These are phyloP conservation scores for Solanum habrochaites DNA, from an alignment of 257 asterid species.

Conservation along the genomic window DNA sequence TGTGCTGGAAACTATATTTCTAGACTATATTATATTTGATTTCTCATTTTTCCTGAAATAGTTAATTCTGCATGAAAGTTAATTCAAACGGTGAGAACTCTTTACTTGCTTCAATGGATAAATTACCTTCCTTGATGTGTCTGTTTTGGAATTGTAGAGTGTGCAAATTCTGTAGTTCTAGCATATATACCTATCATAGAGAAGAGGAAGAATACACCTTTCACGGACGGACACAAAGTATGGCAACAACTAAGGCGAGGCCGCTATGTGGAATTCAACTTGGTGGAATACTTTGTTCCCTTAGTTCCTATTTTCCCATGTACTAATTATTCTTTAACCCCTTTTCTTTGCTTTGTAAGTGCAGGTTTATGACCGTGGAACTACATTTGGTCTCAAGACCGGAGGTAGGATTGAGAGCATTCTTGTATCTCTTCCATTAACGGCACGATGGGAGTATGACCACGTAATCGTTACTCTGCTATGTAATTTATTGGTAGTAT, in stretches of 20 bases:
- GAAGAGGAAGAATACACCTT: conserved; percentile 73
- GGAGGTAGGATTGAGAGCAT: conserved; percentile 98
- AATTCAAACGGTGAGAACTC: neutral
- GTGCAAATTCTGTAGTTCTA: conserved; percentile 85
- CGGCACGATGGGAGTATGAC: conserved; percentile 90
- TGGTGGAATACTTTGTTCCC: conserved; percentile 32
- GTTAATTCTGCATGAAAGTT: neutral
- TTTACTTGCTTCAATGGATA: neutral
- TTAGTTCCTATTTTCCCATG: neutral
- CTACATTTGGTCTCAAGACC: conserved; percentile 96
- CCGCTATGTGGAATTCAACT: conserved; percentile 87
- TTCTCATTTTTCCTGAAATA: neutral
- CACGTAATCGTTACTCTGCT: conserved; percentile 41
- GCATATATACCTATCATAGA: conserved; percentile 73
- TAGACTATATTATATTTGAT: neutral
- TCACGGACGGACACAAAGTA: conserved; percentile 54
- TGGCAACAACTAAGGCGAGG: conserved; percentile 97
- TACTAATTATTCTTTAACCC: neutral
- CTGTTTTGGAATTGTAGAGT: conserved; percentile 46
- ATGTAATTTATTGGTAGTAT: neutral
- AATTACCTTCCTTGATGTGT: neutral
- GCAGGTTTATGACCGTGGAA: conserved; percentile 96
- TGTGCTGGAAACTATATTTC: neutral
- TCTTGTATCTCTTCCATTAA: conserved; percentile 90
- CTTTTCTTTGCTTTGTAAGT: neutral